Evolutionary conservation across 2,329 filamentous ascomycete species (phyloP), one percentile per base, ranked within the genome.

Genomic region (Fusarium burgessii): DNA sequence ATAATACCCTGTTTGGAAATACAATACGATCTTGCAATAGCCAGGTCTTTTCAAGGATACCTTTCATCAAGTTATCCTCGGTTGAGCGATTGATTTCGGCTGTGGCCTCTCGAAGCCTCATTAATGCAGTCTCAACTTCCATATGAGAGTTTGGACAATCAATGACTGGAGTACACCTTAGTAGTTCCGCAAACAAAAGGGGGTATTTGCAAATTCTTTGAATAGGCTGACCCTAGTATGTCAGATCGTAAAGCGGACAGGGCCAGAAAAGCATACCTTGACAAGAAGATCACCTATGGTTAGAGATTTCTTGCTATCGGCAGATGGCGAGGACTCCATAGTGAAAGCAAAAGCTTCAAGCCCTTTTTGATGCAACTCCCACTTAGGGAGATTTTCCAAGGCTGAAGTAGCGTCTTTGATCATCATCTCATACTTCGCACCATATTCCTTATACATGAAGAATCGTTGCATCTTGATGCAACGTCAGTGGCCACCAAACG

Each of bases 181-280:
- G 86, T 12, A 99, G 85, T 76, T 98, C 94, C 8, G 90, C 87
- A 76, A 98, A 95, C 4, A 98, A 84, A 7, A 99, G 84, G 14
- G 94, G 94, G 77, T 98, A 98, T 82, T 92, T 94, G 83, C 94
- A 97, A 25, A 98, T 88, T 59, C 95, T 89, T 81, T 99, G 95
- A 23, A 98, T 95, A 1, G 95, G 96, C 93, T 97, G 58, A 20
- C 41, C 23, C 32, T 18, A 25, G 27, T 4, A 41, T 38, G 49
- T 67, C 12, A 71, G 58, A 32, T 25, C 12, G 7, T 49, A 55
- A 47, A 42, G n/a, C n/a, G 36, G 27, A 41, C 25, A 23, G n/a
- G 25, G 15, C 8, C 15, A 20, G 33, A 17, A 15, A n/a, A 57
- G 40, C 67, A 41, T 74, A 93, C 94, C 88, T 98, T 98, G 73